Evolutionary conservation across 768 basidiomycete genomes (phyloP).

Genomic region (Boletellus emodensis): DNA sequence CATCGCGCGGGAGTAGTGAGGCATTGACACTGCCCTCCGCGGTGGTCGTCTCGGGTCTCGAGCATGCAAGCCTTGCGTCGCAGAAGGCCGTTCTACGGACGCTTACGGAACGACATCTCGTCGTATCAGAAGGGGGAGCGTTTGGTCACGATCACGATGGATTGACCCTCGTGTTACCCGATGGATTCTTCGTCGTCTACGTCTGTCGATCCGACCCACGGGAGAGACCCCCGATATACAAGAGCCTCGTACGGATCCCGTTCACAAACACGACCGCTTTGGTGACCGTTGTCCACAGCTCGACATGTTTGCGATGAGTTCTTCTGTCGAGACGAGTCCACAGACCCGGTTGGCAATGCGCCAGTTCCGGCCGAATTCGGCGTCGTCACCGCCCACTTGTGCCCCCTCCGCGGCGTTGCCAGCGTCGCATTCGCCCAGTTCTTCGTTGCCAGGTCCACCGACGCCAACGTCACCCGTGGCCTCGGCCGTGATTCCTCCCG

Average conservation of each 20-base stretch:
- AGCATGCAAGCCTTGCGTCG: conserved; percentile 48
- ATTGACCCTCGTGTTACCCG: conserved; percentile 40
- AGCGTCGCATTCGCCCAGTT: conserved; percentile 8
- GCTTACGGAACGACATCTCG: conserved; percentile 48
- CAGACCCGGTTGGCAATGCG: conserved; percentile 34
- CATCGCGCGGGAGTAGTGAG: conserved; percentile 17
- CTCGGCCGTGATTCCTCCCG: conserved; percentile 29
- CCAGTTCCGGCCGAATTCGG: conserved; percentile 27
- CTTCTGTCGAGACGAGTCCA: conserved; percentile 49
- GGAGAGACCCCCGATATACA: conserved; percentile 65
- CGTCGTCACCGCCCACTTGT: conserved; percentile 29
- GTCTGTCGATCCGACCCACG: conserved; percentile 61
- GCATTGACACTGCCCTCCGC: conserved; percentile 47
- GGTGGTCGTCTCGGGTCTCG: conserved; percentile 69
- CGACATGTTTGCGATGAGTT: conserved; percentile 77
- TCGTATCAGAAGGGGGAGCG: conserved; percentile 32
- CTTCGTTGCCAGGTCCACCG: conserved; percentile 19
- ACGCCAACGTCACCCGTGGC: conserved; percentile 18
- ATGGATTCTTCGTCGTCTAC: conserved; percentile 68
- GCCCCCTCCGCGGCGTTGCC: conserved; percentile 28
- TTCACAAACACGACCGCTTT: background rate
- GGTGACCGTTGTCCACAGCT: conserved; percentile 42
- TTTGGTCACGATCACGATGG: conserved; percentile 25
- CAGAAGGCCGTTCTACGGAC: conserved; percentile 57
- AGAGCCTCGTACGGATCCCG: conserved; percentile 52